These are phyloP conservation scores for Thelonectria discophora DNA, from an alignment of 2,329 filamentous ascomycete genomes.

Conservation along the genomic window DNA sequence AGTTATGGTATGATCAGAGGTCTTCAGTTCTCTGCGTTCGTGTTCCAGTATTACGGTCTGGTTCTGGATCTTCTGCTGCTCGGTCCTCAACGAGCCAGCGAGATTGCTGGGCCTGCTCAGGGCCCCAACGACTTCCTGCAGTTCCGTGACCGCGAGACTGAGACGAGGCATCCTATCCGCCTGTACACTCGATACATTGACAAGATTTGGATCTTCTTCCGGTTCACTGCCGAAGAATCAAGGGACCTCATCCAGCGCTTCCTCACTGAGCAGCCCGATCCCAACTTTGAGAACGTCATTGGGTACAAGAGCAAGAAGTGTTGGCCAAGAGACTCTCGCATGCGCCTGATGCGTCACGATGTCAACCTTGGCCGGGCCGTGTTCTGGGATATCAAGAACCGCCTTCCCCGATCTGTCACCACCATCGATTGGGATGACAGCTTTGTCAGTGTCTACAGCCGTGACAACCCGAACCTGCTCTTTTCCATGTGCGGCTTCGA, in stretches of 20 bases:
- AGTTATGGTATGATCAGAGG: conserved; percentile 98
- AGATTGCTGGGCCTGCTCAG: conserved; percentile 93
- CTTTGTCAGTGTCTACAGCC: conserved; percentile 96
- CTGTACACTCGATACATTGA: conserved; percentile 99
- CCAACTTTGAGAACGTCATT: conserved; percentile 99
- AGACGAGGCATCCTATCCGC: conserved; percentile 92
- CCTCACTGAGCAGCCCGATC: conserved; percentile 96
- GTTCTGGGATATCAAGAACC: conserved; percentile 99
- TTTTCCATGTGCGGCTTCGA: conserved; percentile 99
- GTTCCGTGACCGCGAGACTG: conserved; percentile 91
- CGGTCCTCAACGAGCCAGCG: conserved; percentile 93
- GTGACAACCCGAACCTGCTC: conserved; percentile 94
- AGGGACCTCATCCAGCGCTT: conserved; percentile 96
- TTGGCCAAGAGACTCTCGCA: conserved; percentile 96
- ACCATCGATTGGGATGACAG: conserved; percentile 99
- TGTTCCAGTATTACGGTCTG: conserved; percentile 98
- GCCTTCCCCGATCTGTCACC: conserved; percentile 90
- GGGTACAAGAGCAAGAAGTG: conserved; percentile 99
- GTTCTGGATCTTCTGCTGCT: conserved; percentile 93
- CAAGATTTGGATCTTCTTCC: conserved; percentile 97
- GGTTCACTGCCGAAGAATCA: conserved; percentile 93
- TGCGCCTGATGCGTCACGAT: conserved; percentile 98
- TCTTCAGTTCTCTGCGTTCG: conserved; percentile 96
- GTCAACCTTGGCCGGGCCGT: conserved; percentile 97
- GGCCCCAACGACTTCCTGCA: conserved; percentile 97